phyloP scores from a whole-genome alignment of 257 asterid species.

The Haberlea rhodopensis region DNA sequence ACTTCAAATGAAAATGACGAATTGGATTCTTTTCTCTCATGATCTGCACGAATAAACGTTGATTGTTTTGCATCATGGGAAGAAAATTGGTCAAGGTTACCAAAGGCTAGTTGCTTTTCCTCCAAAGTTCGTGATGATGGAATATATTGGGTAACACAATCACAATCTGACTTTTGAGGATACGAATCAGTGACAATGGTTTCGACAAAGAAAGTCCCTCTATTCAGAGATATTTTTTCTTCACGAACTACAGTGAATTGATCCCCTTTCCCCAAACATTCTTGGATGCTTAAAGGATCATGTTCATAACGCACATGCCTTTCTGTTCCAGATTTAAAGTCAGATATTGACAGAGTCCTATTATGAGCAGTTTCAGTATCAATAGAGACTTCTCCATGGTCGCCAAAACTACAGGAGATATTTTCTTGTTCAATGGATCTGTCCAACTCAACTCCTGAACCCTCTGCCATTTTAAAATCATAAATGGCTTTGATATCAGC shows the following conservation, averaged over 20 bases:
- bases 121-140: slow-evolving; percentile 40
- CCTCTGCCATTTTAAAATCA: slow-evolving; percentile 27
- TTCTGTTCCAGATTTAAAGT: slow-evolving; percentile 32
- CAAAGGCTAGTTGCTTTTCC: slow-evolving; percentile 59
- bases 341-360: slow-evolving; percentile 23
- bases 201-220: slow-evolving; percentile 26
- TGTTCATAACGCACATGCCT: slow-evolving; percentile 11
- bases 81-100: slow-evolving; percentile 48
- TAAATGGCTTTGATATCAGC: slow-evolving; percentile 14
- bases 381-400: slow-evolving; percentile 23
- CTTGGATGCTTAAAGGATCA: slow-evolving; percentile 28
- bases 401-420: slow-evolving; percentile 17
- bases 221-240: slow-evolving; percentile 29
- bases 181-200: slow-evolving; percentile 31
- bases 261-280: slow-evolving; percentile 26
- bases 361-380: slow-evolving; percentile 12
- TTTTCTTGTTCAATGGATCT: slow-evolving; percentile 19
- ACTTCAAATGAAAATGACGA: slow-evolving; percentile 23
- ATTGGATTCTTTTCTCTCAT: slow-evolving; percentile 28
- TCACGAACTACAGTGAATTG: slow-evolving; percentile 25
- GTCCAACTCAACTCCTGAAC: slow-evolving; percentile 26
- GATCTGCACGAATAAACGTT: slow-evolving; percentile 27
- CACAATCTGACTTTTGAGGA: slow-evolving; percentile 27
- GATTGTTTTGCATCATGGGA: slow-evolving; percentile 17
- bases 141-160: slow-evolving; percentile 19